Base-by-base conservation (phyloP, 345 rosid genomes). In the Physaria fendleri region DNA sequence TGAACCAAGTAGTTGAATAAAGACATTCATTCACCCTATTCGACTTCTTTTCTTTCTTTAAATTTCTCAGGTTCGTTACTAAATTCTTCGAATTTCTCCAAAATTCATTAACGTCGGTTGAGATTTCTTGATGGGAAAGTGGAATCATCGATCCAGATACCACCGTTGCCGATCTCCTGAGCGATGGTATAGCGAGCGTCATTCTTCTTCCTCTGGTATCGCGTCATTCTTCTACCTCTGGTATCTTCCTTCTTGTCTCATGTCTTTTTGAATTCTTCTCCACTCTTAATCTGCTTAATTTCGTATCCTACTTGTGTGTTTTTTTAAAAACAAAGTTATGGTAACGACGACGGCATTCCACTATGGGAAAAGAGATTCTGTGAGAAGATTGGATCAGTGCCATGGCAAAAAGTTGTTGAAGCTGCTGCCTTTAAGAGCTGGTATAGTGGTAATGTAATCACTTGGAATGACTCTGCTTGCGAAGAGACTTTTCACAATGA, bases 401-500 rank as follows among this genome's bases (percentile, higher is more conserved):
- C 94, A 17, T 88, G 94, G 96, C 58, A 56, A 55, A 83, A 83
- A 76, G 70, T 88, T 30, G 78, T 83, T 4, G 82, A 76, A 63
- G 67, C 81, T 20, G 68, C 56, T 71, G 54, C 51, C 28, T 79
- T 69, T 39, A 77, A 79, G 73, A 62, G 69, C 46, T 69, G 52
- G 54, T 82, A 72, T 47, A 72, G 72, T 21, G 75, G 74, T 41
- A 74, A 71, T 47, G 70, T 88, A 5, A 72, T 78, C 47, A 72
- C 75, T 46, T 91, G 92, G 96, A 72, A 91, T 64, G 96, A 85
- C 57, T 81, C 84, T 11, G 96, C 95, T 6, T 85, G 84, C 13
- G 64, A 80, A 78, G 90, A 86, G 71, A 93, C 96, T 50, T 88
- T 92, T 63, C 82, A 67, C 28, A 75, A 58, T 65, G 87, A 88